Conservation (phyloP, 306 rosid species). For the Erythrophleum fordii region DNA sequence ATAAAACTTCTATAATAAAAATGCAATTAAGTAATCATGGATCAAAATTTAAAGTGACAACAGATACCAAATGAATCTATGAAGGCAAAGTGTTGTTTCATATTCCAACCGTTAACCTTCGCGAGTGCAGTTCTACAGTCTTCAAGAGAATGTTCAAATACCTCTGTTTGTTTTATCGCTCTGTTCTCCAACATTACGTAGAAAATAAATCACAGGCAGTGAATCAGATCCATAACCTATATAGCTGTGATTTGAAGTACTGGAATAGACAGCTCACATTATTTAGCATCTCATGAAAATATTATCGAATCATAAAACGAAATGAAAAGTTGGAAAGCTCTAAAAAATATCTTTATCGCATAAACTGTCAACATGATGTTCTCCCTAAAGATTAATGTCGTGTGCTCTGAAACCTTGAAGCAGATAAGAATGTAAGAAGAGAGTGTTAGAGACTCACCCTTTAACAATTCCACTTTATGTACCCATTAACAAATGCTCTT, state of each 20-base stretch:
- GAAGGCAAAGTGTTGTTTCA: not conserved
- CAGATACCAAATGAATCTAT: slow-evolving; percentile 1
- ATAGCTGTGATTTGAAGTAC: not conserved
- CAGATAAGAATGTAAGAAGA: not conserved
- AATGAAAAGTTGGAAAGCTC: not conserved
- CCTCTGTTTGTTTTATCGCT: not conserved
- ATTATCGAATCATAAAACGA: not conserved
- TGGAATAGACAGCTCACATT: not conserved
- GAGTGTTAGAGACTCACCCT: not conserved
- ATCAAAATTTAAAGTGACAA: slow-evolving; percentile 2
- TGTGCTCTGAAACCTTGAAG: not conserved
- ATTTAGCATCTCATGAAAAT: not conserved
- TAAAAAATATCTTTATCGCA: not conserved
- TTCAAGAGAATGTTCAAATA: slow-evolving; percentile 26
- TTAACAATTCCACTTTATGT: slow-evolving; percentile 10
- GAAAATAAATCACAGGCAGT: slow-evolving; percentile 5
- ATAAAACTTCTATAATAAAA: not conserved
- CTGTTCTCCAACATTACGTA: slow-evolving; percentile 36
- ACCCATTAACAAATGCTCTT: slow-evolving; percentile 8
- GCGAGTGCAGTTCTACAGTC: slow-evolving; percentile 14
- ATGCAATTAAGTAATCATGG: not conserved
- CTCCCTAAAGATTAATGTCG: not conserved
- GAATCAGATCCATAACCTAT: slow-evolving; percentile 9
- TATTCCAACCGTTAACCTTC: not conserved
- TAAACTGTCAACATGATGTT: slow-evolving; percentile 2